Base-by-base conservation (phyloP, 2,329 filamentous ascomycete species). In the Pleoardoris graminearum region DNA sequence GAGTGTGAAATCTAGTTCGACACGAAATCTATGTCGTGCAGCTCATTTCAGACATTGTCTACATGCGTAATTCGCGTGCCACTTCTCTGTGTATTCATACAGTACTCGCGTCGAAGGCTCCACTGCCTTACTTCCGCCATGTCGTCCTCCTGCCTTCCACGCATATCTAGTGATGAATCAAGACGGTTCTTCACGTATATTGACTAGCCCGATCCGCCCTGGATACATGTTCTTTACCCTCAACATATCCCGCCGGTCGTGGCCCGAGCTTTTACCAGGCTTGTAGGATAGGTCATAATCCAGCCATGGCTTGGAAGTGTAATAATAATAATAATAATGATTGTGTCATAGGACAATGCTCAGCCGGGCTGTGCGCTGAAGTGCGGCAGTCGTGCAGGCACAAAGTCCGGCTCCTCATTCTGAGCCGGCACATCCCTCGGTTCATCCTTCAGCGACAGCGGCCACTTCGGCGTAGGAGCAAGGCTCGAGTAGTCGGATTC, bases 371-470 rank as follows among this genome's bases (percentile, higher is more conserved):
- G 47, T 16, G 43, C 36, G 17, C 56, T 60, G 55, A 75, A 74
- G 45, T 69, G 60, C 32, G 72, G 72, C 41, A 74, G 53, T 17
- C 63, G 51, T 17, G 72, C 72, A 7, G 71, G 70, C 11, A 74
- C 60, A 56, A 74, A 74, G 4, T 47, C 53, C n/a, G n/a, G n/a
- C 19, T 61, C 51, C 3, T 52, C 43, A 14, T 47, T 3, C 4
- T 38, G 23, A 23, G 12, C 47, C 3, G 38, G 29, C 3, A 53
- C 46, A 6, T 60, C 65, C 7, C 53, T 53, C 10, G 49, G 37
- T 36, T 58, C 57, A n/a, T 62, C 59, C 30, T 51, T 63, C 12
- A 68, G 17, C 10, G 61, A 66, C 32, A 64, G 47, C 6, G 67
- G 61, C 21, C 61, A 43, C 37, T 59, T 64, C n/a, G 65, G 65